A percentile compares a stretch with the other conserved stretches of the same genome.
phyloP scores from a whole-genome alignment of 2,329 filamentous ascomycete species.

The Zasmidium citrigriseum region DNA sequence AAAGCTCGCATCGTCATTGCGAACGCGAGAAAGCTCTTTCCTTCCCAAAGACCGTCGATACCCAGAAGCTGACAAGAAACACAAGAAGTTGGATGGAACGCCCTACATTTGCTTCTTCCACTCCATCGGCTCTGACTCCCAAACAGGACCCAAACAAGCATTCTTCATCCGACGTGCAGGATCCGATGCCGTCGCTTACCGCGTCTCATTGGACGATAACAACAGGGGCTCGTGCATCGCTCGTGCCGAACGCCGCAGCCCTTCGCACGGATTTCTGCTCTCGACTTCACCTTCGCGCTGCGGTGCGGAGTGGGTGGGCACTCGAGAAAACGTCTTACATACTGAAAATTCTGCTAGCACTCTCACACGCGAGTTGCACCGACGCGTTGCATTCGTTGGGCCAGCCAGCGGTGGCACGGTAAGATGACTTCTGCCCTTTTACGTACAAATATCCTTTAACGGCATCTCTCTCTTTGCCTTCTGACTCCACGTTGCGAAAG shows the following conservation, averaged over 20 bases:
- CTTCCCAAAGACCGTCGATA: no score
- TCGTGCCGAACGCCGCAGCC: not conserved
- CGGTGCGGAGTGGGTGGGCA: not conserved
- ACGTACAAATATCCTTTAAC: conserved; percentile 10
- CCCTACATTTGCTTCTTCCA: not conserved
- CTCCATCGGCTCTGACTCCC: not conserved
- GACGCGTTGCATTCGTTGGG: conserved; percentile 2
- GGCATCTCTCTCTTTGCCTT: not conserved
- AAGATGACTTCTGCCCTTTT: conserved; percentile 1
- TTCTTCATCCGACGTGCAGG: not conserved
- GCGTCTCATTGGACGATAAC: not conserved
- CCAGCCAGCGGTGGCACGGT: not conserved
- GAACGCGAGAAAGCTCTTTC: not conserved
- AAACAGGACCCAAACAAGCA: not conserved
- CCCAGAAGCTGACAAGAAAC: no score
- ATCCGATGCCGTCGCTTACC: not conserved
- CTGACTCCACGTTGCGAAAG: not conserved
- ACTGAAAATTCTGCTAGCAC: conserved; percentile 4
- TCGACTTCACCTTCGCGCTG: not conserved
- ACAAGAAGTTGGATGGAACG: no score
- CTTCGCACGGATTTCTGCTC: not conserved
- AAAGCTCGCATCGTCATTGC: not conserved
- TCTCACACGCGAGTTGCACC: not conserved
- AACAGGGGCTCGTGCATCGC: not conserved
- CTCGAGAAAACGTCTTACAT: not conserved